Percentiles rank a stretch among this genome's conserved stretches.
Conservation (phyloP, 441 rosid genomes). For the Mallotus japonicus region DNA sequence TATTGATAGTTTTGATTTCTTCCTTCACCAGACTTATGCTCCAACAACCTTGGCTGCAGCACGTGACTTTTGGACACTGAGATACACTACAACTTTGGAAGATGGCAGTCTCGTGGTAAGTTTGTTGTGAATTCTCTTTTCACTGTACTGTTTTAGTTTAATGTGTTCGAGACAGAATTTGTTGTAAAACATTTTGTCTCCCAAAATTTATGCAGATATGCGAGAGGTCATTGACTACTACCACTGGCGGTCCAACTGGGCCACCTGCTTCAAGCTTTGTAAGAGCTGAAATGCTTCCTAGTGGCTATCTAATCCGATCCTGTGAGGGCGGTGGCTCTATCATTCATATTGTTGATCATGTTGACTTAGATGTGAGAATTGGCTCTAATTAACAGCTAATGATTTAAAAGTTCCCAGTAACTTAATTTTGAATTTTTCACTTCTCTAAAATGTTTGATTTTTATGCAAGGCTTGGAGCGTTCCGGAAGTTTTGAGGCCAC, state of each 20-base stretch:
- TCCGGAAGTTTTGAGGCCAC: constrained; percentile 94
- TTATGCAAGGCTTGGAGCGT: constrained; percentile 74
- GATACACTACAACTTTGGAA: constrained; percentile 84
- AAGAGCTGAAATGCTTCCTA: constrained; percentile 90
- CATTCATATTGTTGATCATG: constrained; percentile 92
- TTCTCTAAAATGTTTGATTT: constrained; percentile 13
- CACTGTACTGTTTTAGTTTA: not conserved
- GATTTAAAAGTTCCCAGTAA: not conserved
- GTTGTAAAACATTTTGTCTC: not conserved
- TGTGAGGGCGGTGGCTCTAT: constrained; percentile 97
- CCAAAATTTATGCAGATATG: constrained; percentile 52
- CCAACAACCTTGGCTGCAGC: constrained; percentile 93
- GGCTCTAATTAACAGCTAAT: not conserved
- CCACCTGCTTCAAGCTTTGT: constrained; percentile 74
- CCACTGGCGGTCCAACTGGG: constrained; percentile 79
- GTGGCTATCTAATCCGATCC: constrained; percentile 88
- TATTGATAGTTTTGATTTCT: not conserved
- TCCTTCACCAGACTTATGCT: constrained; percentile 65
- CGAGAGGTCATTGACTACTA: constrained; percentile 83
- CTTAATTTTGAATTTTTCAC: constrained; percentile 1
- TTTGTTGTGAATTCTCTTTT: not conserved
- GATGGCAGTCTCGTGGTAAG: constrained; percentile 90
- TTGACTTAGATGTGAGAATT: constrained; percentile 78
- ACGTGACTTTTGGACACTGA: constrained; percentile 96
- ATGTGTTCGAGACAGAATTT: not conserved